Percentiles rank a stretch among this genome's conserved stretches.
Conservation (phyloP, 352 stramenopile species). For the Phytophthora palmivora region DNA sequence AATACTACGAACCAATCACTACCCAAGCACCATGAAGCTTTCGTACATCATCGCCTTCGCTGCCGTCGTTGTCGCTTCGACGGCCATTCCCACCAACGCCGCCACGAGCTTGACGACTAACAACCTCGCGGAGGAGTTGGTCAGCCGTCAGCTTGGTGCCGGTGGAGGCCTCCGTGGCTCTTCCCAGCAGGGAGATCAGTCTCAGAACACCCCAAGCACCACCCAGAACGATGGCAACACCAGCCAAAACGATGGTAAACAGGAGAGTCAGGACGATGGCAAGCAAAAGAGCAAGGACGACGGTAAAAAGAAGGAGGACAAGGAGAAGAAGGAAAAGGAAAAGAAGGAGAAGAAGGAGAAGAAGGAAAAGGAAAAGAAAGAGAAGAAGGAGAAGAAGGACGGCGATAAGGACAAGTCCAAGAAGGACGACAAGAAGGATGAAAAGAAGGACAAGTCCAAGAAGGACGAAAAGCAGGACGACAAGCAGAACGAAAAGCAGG, state of each 20-base stretch:
- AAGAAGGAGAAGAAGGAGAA: conserved; percentile 8
- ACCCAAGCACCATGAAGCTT: conserved; percentile 21
- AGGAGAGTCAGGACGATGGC: neutral
- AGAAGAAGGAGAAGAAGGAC: neutral
- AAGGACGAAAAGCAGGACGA: conserved; percentile 5
- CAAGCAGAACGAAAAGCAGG: conserved; percentile 3
- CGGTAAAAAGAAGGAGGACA: conserved; percentile 3
- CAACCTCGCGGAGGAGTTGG: conserved; percentile 12
- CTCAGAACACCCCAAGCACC: conserved; percentile 17
- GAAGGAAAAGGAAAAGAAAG: neutral
- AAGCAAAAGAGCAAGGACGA: conserved; percentile 6
- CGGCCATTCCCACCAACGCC: conserved; percentile 9
- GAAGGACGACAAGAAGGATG: neutral
- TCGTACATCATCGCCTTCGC: conserved; percentile 18
- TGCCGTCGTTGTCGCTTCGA: conserved; percentile 20
- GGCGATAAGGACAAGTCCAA: neutral
- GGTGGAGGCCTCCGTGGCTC: conserved; percentile 12
- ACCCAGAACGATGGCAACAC: conserved; percentile 5
- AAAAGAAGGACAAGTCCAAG: conserved; percentile 2
- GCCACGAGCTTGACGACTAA: conserved; percentile 7
- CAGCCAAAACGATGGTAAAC: conserved; percentile 10
- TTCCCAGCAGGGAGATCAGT: conserved; percentile 5
- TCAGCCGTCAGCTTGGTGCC: conserved; percentile 7
- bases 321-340: conserved; percentile 11
- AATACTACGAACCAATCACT: neutral